Base-by-base conservation (phyloP, 2,329 filamentous ascomycete genomes). In the Botrytis galanthina region DNA sequence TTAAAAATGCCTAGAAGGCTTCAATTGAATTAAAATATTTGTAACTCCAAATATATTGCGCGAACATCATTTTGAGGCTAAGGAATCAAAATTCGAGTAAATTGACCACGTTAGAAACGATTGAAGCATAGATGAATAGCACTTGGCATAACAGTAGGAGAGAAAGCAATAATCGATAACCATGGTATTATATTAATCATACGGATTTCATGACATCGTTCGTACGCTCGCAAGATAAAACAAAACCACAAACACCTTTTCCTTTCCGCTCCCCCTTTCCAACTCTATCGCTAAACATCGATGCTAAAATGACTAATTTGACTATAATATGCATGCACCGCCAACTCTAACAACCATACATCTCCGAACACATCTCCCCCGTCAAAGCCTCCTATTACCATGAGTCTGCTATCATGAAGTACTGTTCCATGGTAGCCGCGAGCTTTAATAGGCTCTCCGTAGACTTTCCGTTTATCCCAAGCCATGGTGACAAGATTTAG, bases 291-390 rank as follows among this genome's bases (percentile, higher is more conserved):
- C 46, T 74, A 91, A 74, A 92, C 89, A 78, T 91, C 89, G 78
- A 92, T 92, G 57, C 85, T 89, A 77, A 92, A 92, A 81, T 92
- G 90, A 80, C 89, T 91, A 79, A 92, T 92, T 82, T 92, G 90
- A 75, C 90, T 91, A 79, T 92, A 92, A 80, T 92, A 92, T 54
- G 90, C 88, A 81, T 92, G 90, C 18, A 92, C 89, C 3, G 89
- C 90, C 78, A 92, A 82, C 82, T 92, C 90, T 72, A 92, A 82
- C 9, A 91, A 85, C 84, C 87, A 89, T 29, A 91, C 90, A 75
- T 92, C 90, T 51, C 87, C 87, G 84, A 91, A 92, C 37, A 92
- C 90, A 80, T 91, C 88, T 74, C 83, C 85, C 70, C 90, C 90
- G 80, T 92, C 90, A 77, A 92, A 92, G 0, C 90, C 90, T 29